Percentiles rank a stretch among this genome's conserved stretches.
Conservation (phyloP, 371 early-diverging fungal species). For the Parasitella parasitica region DNA sequence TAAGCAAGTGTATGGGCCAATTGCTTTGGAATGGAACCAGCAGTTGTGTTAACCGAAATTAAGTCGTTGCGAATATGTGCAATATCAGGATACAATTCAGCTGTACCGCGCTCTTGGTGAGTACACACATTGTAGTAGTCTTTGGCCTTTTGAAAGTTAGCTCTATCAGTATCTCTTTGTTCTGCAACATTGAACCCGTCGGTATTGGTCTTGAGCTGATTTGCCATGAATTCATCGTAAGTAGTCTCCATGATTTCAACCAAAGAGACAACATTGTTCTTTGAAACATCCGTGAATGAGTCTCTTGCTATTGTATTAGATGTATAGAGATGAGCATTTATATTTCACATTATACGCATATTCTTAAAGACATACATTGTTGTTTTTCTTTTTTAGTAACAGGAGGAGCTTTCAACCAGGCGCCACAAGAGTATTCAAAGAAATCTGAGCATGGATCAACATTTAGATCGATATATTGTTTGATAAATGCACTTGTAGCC, state of each 20-base stretch:
- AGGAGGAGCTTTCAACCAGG: slow-evolving; percentile 18
- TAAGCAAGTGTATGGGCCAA: background rate
- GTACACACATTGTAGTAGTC: slow-evolving; percentile 49
- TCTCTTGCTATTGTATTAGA: background rate
- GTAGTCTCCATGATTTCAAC: slow-evolving; percentile 16
- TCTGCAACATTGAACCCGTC: slow-evolving; percentile 8
- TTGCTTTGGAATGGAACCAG: background rate
- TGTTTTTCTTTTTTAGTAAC: slow-evolving; percentile 26
- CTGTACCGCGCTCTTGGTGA: slow-evolving; percentile 36
- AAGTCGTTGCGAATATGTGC: background rate
- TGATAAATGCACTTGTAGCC: slow-evolving; percentile 37
- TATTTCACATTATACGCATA: no score
- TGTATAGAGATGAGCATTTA: no score
- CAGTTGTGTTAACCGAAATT: background rate
- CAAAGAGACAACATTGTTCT: background rate
- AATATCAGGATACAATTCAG: slow-evolving; percentile 33
- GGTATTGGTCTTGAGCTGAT: background rate
- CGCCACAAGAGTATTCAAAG: slow-evolving; percentile 50
- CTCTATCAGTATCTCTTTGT: slow-evolving; percentile 21
- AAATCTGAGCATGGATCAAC: slow-evolving; percentile 43
- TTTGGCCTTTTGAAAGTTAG: slow-evolving; percentile 44
- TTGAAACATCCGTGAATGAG: background rate
- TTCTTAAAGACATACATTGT: no score
- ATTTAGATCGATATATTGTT: slow-evolving; percentile 26
- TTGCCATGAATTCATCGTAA: slow-evolving; percentile 10